Base-by-base conservation (phyloP, 2,329 filamentous ascomycete species). In the Eurotiales sp. region DNA sequence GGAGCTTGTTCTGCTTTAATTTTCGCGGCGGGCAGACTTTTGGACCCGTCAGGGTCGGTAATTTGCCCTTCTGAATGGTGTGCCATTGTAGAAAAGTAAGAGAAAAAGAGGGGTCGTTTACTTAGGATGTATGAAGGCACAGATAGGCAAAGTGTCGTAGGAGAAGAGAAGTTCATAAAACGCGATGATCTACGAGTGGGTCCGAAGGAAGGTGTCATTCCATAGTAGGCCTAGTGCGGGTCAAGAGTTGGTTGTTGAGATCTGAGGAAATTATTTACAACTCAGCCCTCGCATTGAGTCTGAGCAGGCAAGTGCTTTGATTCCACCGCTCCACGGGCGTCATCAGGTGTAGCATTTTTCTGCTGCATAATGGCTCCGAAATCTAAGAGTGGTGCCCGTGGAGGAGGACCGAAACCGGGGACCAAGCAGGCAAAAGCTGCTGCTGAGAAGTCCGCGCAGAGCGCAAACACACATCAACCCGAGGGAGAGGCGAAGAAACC, bases 401-500 rank as follows among this genome's bases (percentile, higher is more conserved):
- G 66, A 57, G 67, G 64, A 58, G 67, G 62, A 54, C 65, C 69
- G 45, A 72, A 72, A 57, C 69, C 68, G 15, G 64, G 68, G 29
- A 69, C 68, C 7, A 71, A 71, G 50, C 63, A 70, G 53, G 68
- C 68, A 46, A 72, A 73, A 62, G 65, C 66, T 34, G 64, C 67
- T 29, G 65, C 67, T 14, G 66, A 70, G 54, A 59, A 59, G 54
- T 56, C 61, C 4, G 54, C 59, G 22, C 64, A 66, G 50, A 63
- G 51, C 36, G 61, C 63, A 59, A 69, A 63, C 55, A 64, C 57
- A 53, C 57, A 55, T 51, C 62, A 58, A 56, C 68, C 72, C 44
- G 71, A 66, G 6, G 56, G 67, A 14, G 70, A 72, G 34, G 68
- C 72, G n/a, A 83, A 82, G 66, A 82, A 80, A 59, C 81, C 82